These are phyloP conservation scores for Fusarium chuoi DNA, from an alignment of 2,329 filamentous ascomycete genomes.

Conservation along the genomic window DNA sequence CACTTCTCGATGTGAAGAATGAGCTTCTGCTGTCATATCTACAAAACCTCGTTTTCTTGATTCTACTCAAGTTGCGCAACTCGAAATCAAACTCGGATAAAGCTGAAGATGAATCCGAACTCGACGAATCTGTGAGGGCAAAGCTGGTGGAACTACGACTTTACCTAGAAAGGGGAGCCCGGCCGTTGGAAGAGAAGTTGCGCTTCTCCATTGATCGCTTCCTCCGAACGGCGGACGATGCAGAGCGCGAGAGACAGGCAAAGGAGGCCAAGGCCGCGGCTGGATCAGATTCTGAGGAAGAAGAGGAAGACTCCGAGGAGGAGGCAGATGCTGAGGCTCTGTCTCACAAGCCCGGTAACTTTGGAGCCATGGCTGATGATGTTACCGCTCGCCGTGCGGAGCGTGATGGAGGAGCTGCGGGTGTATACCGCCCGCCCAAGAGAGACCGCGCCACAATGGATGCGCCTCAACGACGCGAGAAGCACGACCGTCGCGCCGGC, in stretches of 20 bases:
- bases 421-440: constrained; percentile 88
- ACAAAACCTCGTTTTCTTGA: constrained; percentile 90
- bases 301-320: constrained; percentile 51
- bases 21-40: constrained; percentile 97
- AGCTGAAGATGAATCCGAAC: constrained; percentile 54
- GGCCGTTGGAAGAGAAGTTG: constrained; percentile 87
- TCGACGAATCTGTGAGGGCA: constrained; percentile 75
- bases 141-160: constrained; percentile 93
- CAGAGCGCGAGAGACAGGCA: constrained; percentile 59
- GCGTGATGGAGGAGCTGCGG: constrained; percentile 60
- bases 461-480: constrained; percentile 69
- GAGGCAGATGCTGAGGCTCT: constrained; percentile 48
- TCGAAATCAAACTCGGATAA: constrained; percentile 44
- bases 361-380: constrained; percentile 49
- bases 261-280: constrained; percentile 45
- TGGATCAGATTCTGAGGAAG: constrained; percentile 42
- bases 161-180: constrained; percentile 91
- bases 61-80: constrained; percentile 81
- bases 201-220: constrained; percentile 98
- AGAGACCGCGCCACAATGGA: constrained; percentile 90
- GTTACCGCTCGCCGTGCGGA: constrained; percentile 42
- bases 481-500: constrained; percentile 68
- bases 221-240: constrained; percentile 84
- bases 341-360: constrained; percentile 39
- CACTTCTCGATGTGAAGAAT: constrained; percentile 94